Base-by-base conservation (phyloP, 345 rosid genomes). In the Linum lewisii region DNA sequence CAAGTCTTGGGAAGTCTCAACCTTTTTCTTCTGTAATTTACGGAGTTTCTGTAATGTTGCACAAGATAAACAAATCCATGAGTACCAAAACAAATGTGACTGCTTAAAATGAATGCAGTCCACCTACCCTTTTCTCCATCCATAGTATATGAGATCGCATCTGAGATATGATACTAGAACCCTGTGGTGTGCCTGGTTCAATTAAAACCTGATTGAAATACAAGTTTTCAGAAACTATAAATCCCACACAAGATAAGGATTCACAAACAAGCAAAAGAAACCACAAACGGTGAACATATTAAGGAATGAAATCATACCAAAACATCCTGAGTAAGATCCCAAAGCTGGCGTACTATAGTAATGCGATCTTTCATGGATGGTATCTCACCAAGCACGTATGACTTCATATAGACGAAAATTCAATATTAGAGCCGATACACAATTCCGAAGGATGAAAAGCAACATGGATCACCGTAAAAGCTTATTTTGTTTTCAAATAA, bases 101-200 rank as follows among this genome's bases (percentile, higher is more conserved):
- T 2, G 15, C 14, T 3, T 42, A 42, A 11, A 42, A 9, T 16
- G 15, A 42, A 24, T 36, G 64, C 14, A 57, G 47, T 24, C 5
- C 59, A 54, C 78, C 44, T 75, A 90, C 99, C 73, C 99, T 81
- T 57, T 82, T 80, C 72, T 93, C 99, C 96, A 93, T 82, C 99
- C 99, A 90, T 62, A 93, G 69, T 78, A 93, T 74, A 74, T 89
- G 94, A 64, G 97, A 89, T 19, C 95, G 88, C 97, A 89, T 89
- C 77, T 81, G 99, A 57, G 97, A 73, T 64, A 93, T 87, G 59
- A 93, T 87, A 56, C 71, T 80, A 66, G 83, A 85, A 75, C 99
- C 99, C 25, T 90, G 95, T 19, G 99, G 97, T 23, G 99, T 85
- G 65, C 97, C 96, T 50, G 96, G 97, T 77, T 93, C 97, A 66